phyloP scores from a whole-genome alignment of 73 alveolate species.

The Paraurostyla sp. region DNA sequence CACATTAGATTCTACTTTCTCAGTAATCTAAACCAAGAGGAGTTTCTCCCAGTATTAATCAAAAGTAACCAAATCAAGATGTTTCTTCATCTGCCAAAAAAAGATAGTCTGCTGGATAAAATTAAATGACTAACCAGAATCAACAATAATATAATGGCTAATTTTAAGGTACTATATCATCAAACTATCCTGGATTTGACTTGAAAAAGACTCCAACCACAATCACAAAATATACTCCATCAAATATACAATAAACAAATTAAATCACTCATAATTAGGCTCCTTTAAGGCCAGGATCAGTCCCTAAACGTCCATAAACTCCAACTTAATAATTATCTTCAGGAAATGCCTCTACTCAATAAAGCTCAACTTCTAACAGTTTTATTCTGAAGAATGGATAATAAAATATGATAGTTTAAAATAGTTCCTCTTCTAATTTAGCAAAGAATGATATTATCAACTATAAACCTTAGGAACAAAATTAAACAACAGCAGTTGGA shows the following conservation, averaged over 20 bases:
- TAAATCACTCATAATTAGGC: not conserved
- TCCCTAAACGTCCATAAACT: slow-evolving; percentile 50
- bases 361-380: slow-evolving; percentile 32
- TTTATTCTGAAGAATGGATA: not conserved
- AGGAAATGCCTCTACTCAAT: not conserved
- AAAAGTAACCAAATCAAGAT: not conserved
- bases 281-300: slow-evolving; percentile 46
- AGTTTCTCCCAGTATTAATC: slow-evolving; percentile 38
- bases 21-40: slow-evolving; percentile 22
- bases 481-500: not conserved
- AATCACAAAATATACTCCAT: slow-evolving; percentile 1
- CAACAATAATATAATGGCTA: not conserved
- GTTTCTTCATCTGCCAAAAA: slow-evolving; percentile 16
- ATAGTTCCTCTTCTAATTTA: not conserved
- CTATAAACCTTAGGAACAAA: too few relatives aligned
- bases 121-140: not conserved
- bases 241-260: not conserved
- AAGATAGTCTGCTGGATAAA: not conserved
- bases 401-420: not conserved
- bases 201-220: not conserved
- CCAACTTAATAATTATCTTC: slow-evolving; percentile 19
- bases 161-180: too few relatives aligned
- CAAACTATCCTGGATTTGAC: not conserved
- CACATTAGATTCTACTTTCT: not conserved
- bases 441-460: too few relatives aligned